phyloP scores from a whole-genome alignment of 2,329 filamentous ascomycete genomes.

The Xylariomycetidae sp. region DNA sequence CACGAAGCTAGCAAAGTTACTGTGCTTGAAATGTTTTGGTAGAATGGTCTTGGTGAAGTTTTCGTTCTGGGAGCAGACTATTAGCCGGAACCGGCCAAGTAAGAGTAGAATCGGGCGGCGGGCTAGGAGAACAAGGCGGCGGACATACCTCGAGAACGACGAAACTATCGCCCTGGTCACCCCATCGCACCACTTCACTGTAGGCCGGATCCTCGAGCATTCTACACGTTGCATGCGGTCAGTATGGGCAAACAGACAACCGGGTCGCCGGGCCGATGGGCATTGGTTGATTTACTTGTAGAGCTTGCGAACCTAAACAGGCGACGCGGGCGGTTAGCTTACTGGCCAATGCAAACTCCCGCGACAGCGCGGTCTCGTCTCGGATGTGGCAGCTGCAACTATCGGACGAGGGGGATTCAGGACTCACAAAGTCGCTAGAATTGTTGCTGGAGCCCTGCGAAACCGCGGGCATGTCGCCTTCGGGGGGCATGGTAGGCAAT shows the following conservation, averaged over 20 bases:
- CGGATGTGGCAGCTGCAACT: conserved; percentile 3
- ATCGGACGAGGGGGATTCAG: too few relatives aligned
- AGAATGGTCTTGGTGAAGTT: conserved; percentile 81
- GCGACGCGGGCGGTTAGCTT: conserved; percentile 21
- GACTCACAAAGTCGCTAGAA: conserved; percentile 91
- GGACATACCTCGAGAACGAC: conserved; percentile 83
- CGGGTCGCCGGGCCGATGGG: conserved; percentile 11
- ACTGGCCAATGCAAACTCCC: conserved; percentile 15
- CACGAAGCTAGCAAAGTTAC: conserved; percentile 75
- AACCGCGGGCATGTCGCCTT: conserved; percentile 30
- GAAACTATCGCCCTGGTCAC: conserved; percentile 89
- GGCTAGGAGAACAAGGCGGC: conserved; percentile 2
- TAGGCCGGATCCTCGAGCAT: conserved; percentile 97
- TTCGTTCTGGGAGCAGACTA: conserved; percentile 78
- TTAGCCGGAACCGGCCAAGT: background rate
- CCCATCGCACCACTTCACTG: conserved; percentile 90
- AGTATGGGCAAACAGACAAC: conserved; percentile 8
- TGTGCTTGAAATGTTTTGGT: conserved; percentile 80
- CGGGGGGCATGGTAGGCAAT: conserved; percentile 28
- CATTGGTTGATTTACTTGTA: conserved; percentile 67
- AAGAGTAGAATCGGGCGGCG: too few relatives aligned
- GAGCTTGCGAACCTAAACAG: conserved; percentile 80
- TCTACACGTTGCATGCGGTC: conserved; percentile 41
- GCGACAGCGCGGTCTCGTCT: conserved; percentile 14
- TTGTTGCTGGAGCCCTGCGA: conserved; percentile 56